These are phyloP conservation scores for Beta corolliflora DNA, from an alignment of 179 eudicot genomes.

Conservation along the genomic window DNA sequence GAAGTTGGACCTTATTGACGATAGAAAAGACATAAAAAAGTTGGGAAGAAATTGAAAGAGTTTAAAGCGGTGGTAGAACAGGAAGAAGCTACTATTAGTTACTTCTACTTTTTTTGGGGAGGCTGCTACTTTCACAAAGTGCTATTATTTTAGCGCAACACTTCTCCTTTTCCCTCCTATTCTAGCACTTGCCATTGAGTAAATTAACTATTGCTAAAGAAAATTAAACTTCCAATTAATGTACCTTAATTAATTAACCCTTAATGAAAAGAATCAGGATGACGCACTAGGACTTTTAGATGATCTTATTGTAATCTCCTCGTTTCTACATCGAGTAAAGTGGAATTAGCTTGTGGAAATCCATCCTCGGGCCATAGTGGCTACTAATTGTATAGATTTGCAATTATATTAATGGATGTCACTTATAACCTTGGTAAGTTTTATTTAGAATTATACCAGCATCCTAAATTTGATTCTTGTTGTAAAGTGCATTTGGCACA, in stretches of 20 bases:
- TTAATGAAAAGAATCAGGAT: not conserved
- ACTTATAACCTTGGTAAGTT: not conserved
- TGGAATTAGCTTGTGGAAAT: constrained; percentile 23
- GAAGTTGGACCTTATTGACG: not conserved
- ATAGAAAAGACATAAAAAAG: not conserved
- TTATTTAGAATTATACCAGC: not conserved
- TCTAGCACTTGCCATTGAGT: not conserved
- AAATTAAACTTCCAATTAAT: not conserved
- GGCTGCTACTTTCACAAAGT: constrained; percentile 8
- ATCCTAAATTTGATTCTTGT: not conserved
- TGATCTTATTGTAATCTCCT: not conserved
- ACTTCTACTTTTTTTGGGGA: not conserved
- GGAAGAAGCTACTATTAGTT: not conserved
- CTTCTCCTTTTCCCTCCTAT: not conserved
- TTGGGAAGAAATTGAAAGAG: not conserved
- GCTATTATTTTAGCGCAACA: not conserved
- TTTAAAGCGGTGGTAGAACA: not conserved
- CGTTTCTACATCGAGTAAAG: not conserved
- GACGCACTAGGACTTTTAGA: not conserved
- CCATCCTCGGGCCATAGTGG: constrained; percentile 10
- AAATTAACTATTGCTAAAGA: not conserved
- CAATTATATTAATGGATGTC: not conserved
- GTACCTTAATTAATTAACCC: not conserved
- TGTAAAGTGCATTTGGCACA: not conserved
- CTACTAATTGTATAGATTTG: not conserved